Evolutionary conservation across 2,329 filamentous ascomycete species (phyloP).

Genomic region (Camptophora hylomeconis): DNA sequence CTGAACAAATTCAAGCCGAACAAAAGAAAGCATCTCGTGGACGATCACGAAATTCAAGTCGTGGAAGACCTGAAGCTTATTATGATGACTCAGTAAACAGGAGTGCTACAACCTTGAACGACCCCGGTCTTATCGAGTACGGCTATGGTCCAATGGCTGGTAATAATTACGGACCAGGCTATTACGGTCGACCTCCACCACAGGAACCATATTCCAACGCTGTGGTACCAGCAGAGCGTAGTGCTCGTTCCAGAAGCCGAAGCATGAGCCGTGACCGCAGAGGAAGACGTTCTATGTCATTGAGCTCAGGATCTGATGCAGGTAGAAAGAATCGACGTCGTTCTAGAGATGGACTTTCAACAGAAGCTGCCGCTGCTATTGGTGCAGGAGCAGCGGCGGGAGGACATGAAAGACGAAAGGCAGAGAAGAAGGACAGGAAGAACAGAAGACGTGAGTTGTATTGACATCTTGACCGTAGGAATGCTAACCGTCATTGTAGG

Average conservation of each 20-base stretch:
- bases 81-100: constrained; percentile 29
- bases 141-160: constrained; percentile 49
- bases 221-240: constrained; percentile 19
- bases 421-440: constrained; percentile 42
- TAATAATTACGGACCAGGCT: constrained; percentile 35
- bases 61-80: constrained; percentile 25
- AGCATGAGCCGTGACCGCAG: constrained; percentile 28
- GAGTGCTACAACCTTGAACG: constrained; percentile 33
- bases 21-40: constrained; percentile 27
- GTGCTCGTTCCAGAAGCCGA: constrained; percentile 22
- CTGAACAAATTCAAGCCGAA: constrained; percentile 22
- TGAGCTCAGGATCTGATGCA: constrained; percentile 22
- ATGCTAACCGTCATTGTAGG: constrained; percentile 3
- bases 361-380: constrained; percentile 44
- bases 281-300: constrained; percentile 19
- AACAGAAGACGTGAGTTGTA: constrained; percentile 17
- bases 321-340: constrained; percentile 25
- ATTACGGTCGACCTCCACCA: constrained; percentile 28
- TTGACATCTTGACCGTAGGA: not conserved
- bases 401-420: constrained; percentile 42
- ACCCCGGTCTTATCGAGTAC: constrained; percentile 48
- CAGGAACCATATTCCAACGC: constrained; percentile 8
- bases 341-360: constrained; percentile 32
- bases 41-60: constrained; percentile 32
- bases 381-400: constrained; percentile 45